These are phyloP conservation scores for Skeletonema potamos DNA, from an alignment of 108 stramenopile species.

Conservation along the genomic window DNA sequence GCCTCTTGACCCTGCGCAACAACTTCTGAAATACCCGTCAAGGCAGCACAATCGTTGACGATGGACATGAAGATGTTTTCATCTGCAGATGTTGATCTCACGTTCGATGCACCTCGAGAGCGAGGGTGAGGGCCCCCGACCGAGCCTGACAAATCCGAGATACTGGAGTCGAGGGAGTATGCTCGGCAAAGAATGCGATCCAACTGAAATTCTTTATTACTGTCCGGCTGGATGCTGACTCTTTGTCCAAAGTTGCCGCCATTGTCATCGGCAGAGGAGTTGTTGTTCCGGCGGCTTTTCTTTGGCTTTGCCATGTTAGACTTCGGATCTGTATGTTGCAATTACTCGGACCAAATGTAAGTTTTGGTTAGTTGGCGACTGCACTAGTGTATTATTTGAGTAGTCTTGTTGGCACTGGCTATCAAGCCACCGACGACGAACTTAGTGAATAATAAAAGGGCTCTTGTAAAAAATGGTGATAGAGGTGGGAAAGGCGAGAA, in stretches of 20 bases:
- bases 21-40: neutral
- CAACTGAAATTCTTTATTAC: neutral
- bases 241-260: neutral
- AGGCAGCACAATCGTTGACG: neutral
- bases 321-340: neutral
- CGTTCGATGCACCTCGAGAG: neutral
- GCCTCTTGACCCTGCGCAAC: neutral
- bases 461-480: no score
- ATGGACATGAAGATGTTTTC: neutral
- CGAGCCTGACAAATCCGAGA: slow-evolving; percentile 3
- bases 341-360: neutral
- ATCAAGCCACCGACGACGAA: no score
- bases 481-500: neutral
- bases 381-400: neutral
- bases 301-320: neutral
- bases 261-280: neutral
- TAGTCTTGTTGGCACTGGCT: neutral
- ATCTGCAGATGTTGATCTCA: neutral
- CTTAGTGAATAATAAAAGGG: no score
- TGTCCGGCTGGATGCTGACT: neutral
- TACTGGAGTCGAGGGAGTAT: neutral
- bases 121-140: neutral
- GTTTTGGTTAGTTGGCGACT: neutral
- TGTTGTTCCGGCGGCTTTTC: neutral
- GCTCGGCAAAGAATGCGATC: slow-evolving; percentile 4